These are phyloP conservation scores for Fusarium pseudograminearum DNA, from an alignment of 2,329 filamentous ascomycete species.

Conservation along the genomic window DNA sequence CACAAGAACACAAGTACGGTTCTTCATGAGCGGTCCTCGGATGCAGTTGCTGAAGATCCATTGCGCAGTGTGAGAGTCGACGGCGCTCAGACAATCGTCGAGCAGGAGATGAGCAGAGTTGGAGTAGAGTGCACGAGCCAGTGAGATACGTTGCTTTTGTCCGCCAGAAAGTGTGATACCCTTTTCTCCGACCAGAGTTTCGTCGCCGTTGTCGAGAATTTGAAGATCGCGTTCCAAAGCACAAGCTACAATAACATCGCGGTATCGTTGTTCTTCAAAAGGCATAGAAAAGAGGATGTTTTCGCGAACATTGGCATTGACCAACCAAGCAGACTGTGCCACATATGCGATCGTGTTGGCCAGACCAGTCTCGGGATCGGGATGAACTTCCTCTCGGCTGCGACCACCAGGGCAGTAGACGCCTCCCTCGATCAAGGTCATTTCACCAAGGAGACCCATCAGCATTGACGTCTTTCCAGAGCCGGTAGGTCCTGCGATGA, in stretches of 20 bases:
- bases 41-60: constrained; percentile 98
- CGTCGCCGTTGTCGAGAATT: constrained; percentile 91
- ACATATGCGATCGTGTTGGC: constrained; percentile 96
- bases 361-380: constrained; percentile 85
- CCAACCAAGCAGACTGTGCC: constrained; percentile 95
- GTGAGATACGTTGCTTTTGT: constrained; percentile 96
- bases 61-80: constrained; percentile 96
- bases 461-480: constrained; percentile 95
- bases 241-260: constrained; percentile 89
- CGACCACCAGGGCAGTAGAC: constrained; percentile 88
- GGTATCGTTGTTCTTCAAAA: constrained; percentile 85
- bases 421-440: constrained; percentile 84
- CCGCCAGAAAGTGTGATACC: constrained; percentile 96
- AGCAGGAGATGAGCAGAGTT: constrained; percentile 90
- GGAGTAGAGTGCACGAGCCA: constrained; percentile 97
- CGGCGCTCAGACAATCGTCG: constrained; percentile 95
- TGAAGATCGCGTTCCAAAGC: constrained; percentile 91
- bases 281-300: constrained; percentile 93
- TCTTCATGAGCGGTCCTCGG: constrained; percentile 86
- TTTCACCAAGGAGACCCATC: constrained; percentile 96
- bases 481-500: constrained; percentile 92
- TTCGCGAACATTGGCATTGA: constrained; percentile 94
- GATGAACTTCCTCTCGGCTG: constrained; percentile 85
- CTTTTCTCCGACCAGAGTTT: constrained; percentile 96
- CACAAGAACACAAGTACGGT: constrained; percentile 92